phyloP scores from a whole-genome alignment of 495 filamentous ascomycete species.

The Aspergillus nanangensis region DNA sequence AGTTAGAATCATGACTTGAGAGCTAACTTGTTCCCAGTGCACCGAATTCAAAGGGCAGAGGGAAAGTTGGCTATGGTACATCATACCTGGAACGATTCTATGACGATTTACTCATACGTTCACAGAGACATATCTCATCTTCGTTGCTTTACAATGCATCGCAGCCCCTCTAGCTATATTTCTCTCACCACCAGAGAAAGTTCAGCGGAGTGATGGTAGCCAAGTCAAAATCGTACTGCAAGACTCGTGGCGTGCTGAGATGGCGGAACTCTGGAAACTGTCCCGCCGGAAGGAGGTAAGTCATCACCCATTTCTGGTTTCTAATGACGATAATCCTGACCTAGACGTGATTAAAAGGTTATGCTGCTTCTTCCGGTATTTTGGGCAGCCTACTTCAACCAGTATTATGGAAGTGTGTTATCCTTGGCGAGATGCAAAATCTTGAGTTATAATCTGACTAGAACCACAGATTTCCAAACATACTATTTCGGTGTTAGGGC shows the following conservation, averaged over 20 bases:
- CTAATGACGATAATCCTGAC: neutral
- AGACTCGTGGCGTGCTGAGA: slow-evolving; percentile 34
- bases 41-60: slow-evolving; percentile 16
- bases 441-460: no score
- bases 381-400: slow-evolving; percentile 38
- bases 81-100: neutral
- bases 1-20: slow-evolving; percentile 13
- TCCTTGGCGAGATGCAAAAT: neutral
- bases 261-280: slow-evolving; percentile 26
- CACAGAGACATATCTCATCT: slow-evolving; percentile 49
- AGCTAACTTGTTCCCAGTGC: slow-evolving; percentile 13
- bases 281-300: slow-evolving; percentile 22
- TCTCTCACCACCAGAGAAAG: slow-evolving; percentile 48
- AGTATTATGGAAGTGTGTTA: slow-evolving; percentile 25
- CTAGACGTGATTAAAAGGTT: slow-evolving; percentile 14
- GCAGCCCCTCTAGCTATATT: slow-evolving; percentile 50
- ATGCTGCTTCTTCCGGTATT: slow-evolving; percentile 30
- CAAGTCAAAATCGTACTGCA: slow-evolving; percentile 43
- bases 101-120: neutral
- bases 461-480: slow-evolving; percentile 23
- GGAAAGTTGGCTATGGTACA: slow-evolving; percentile 26
- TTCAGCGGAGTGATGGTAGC: slow-evolving; percentile 52
- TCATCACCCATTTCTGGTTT: neutral
- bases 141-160: slow-evolving; percentile 55
- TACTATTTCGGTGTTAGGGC: slow-evolving; percentile 38